These are phyloP conservation scores for Aspergillus nanangensis DNA, from an alignment of 495 filamentous ascomycete genomes.

Conservation along the genomic window DNA sequence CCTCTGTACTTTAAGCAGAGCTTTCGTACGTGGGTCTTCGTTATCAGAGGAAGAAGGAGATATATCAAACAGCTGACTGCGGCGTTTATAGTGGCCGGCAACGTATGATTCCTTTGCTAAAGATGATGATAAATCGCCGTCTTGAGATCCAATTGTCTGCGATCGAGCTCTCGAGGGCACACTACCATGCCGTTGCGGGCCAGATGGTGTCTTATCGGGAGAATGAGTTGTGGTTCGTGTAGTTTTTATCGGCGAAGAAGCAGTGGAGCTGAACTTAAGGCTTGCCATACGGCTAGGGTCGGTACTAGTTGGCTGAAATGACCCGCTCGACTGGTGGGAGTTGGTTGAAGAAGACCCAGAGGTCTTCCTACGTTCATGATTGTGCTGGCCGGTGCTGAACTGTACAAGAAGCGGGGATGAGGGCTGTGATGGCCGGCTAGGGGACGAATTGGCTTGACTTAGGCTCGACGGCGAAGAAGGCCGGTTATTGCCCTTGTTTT, in stretches of 20 bases:
- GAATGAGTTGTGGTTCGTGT: slow-evolving; percentile 54
- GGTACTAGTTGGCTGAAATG: slow-evolving; percentile 69
- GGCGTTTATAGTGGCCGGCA: slow-evolving; percentile 77
- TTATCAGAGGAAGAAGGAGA: slow-evolving; percentile 98
- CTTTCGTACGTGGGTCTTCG: slow-evolving; percentile 86
- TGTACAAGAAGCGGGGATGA: slow-evolving; percentile 91
- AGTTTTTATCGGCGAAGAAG: slow-evolving; percentile 74
- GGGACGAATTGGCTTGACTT: slow-evolving; percentile 78
- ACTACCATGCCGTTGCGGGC: slow-evolving; percentile 41
- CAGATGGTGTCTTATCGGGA: slow-evolving; percentile 43
- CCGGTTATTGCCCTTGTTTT: slow-evolving; percentile 67
- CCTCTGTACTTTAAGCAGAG: slow-evolving; percentile 87
- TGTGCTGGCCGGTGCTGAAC: slow-evolving; percentile 75
- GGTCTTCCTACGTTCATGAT: slow-evolving; percentile 68
- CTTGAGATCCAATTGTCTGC: slow-evolving; percentile 90
- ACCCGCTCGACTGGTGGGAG: slow-evolving; percentile 70
- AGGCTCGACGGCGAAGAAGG: slow-evolving; percentile 80
- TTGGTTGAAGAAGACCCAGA: slow-evolving; percentile 83
- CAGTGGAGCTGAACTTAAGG: slow-evolving; percentile 58
- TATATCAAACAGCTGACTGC: slow-evolving; percentile 92
- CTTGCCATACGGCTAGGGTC: slow-evolving; percentile 44
- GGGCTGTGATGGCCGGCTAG: slow-evolving; percentile 83
- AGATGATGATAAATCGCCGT: slow-evolving; percentile 57
- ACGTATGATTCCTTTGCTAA: slow-evolving; percentile 60
- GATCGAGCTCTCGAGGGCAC: slow-evolving; percentile 66